phyloP scores from a whole-genome alignment of 306 rosid species.

The Quercus variabilis region DNA sequence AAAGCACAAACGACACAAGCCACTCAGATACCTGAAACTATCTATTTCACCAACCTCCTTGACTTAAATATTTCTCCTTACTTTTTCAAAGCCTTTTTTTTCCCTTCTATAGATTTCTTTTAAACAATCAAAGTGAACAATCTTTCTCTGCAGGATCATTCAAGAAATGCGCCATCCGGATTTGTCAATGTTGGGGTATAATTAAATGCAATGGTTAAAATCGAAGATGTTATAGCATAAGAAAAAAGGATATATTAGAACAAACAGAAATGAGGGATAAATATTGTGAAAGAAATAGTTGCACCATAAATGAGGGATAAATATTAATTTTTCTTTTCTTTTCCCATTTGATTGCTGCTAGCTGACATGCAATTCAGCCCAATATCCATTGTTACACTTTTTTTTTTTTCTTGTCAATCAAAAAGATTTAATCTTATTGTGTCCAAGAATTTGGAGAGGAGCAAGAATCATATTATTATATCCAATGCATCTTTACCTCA shows the following conservation, averaged over 20 bases:
- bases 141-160: neutral
- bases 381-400: neutral
- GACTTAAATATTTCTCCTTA: constrained; percentile 22
- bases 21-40: constrained; percentile 1
- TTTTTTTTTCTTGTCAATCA: no score
- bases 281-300: neutral
- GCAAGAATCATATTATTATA: no score
- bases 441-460: no score
- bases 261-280: no score
- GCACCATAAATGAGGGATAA: neutral
- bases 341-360: neutral
- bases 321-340: neutral
- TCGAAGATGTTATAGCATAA: no score
- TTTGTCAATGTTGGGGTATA: neutral
- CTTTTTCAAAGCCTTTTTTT: constrained; percentile 20
- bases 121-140: neutral
- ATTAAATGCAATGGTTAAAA: no score
- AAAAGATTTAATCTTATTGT: no score
- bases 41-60: constrained; percentile 37
- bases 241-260: no score
- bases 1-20: constrained; percentile 6
- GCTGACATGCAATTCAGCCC: neutral
- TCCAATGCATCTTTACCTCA: no score
- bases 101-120: neutral
- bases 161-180: neutral